A percentile compares a stretch with the other conserved stretches of the same genome.
phyloP scores from a whole-genome alignment of 176 grass and related monocot species.

The Triticum aestivum region IWGSC_CS_RefSeq_v2.1 NC_057814.1:7724645-7725144 shows the following conservation, averaged over 20 bases:
- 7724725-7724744: conserved; percentile 21
- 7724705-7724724: conserved; percentile 15
- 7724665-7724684: conserved; percentile 21
- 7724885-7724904: neutral
- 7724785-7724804: neutral
- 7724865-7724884: no score
- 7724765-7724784: neutral
- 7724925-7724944: conserved; percentile 27
- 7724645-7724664: neutral
- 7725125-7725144: no score
- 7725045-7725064: no score
- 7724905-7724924: neutral
- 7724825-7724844: neutral
- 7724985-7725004: conserved; percentile 26
- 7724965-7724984: conserved; percentile 19
- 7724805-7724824: no score
- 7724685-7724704: neutral
- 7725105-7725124: no score
- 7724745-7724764: neutral
- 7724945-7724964: neutral
- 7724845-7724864: neutral
- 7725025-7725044: no score
- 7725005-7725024: neutral
- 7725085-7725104: no score
- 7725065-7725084: no score